These are phyloP conservation scores for Cryptosporidium tyzzeri DNA, from an alignment of 169 alveolate genomes.

Conservation along the genomic window DNA sequence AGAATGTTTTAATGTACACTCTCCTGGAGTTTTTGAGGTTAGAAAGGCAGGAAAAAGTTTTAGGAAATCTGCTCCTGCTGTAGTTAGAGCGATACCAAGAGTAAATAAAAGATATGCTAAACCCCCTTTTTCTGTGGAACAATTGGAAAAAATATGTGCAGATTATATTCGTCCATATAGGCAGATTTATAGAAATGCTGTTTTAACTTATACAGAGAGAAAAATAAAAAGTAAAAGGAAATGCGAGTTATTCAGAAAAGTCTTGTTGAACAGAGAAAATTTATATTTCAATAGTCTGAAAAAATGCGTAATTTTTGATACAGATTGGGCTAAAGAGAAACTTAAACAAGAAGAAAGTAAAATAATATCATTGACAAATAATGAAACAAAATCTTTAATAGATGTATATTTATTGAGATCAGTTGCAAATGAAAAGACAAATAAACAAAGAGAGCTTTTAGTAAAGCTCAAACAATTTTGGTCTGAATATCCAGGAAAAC, in stretches of 20 bases:
- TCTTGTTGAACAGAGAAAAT: slow-evolving; percentile 37
- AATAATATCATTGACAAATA: slow-evolving; percentile 10
- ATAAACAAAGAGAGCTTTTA: slow-evolving; percentile 39
- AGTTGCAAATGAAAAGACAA: slow-evolving; percentile 41
- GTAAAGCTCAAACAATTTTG: slow-evolving; percentile 52
- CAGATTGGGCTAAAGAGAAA: slow-evolving; percentile 64
- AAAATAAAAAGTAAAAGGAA: slow-evolving; percentile 66
- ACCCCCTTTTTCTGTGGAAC: slow-evolving; percentile 59
- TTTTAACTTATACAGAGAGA: slow-evolving; percentile 50
- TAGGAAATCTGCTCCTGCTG: slow-evolving; percentile 74
- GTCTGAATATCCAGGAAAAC: slow-evolving; percentile 13
- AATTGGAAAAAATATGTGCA: slow-evolving; percentile 40
- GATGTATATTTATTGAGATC: slow-evolving; percentile 60
- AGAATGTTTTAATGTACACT: slow-evolving; percentile 17
- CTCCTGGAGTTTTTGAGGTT: slow-evolving; percentile 53
- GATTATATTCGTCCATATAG: slow-evolving; percentile 37
- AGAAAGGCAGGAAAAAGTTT: slow-evolving; percentile 29
- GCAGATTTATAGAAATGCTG: slow-evolving; percentile 52
- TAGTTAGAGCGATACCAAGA: slow-evolving; percentile 60
- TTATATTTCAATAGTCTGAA: slow-evolving; percentile 24
- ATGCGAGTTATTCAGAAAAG: slow-evolving; percentile 50
- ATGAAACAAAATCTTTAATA: slow-evolving; percentile 21
- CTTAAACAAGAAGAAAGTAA: slow-evolving; percentile 17
- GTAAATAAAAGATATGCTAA: slow-evolving; percentile 43
- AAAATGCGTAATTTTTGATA: slow-evolving; percentile 64